Base-by-base conservation (phyloP, 2,329 filamentous ascomycete species). In the Cladosporium austrohemisphaericum region DNA sequence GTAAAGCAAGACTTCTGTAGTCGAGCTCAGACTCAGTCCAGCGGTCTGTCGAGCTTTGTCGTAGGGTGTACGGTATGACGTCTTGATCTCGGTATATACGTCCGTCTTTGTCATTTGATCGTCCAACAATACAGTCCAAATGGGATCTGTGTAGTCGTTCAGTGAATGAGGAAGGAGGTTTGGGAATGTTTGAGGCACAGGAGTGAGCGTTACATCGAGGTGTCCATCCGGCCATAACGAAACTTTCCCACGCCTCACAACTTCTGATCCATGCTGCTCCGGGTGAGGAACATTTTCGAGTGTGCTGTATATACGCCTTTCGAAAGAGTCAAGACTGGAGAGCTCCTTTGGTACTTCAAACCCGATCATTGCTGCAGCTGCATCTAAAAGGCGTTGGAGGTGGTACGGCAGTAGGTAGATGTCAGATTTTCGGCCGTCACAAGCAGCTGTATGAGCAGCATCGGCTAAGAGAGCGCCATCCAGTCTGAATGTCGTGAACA, bases 61-160 rank as follows among this genome's bases (percentile, higher is more conserved):
- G 66, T 97, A 97, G 64, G 83, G 75, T 8, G 74, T 71, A 11
- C 92, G 81, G 40, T 77, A 73, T 0, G 87, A 93, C 0, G 92
- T 97, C 68, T 98, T 97, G 72, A 86, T 87, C 51, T 84, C 83
- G 0, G 91, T 95, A 62, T 85, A 86, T n/a, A 81, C 76, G 0
- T 76, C 76, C 0, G 76, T 72, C 0, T 64, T 60, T 0, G 77
- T 85, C 3, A 71, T 60, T 22, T 68, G 51, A 0, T 70, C 69
- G 64, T 85, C 83, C 10, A 84, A 60, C 11, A 71, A 66, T 13
- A 84, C 51, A 2, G 65, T 60, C 64, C 65, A 67, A 1, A 10
- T 22, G 2, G 16, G 19, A n/a, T 13, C n/a, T 13, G 16, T 3
- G n/a, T 18, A 20, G 4, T 14, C 6, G 10, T 41, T 13, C 14